phyloP scores from a whole-genome alignment of 2,329 filamentous ascomycete species.

The Curvularia verruculosa region DNA sequence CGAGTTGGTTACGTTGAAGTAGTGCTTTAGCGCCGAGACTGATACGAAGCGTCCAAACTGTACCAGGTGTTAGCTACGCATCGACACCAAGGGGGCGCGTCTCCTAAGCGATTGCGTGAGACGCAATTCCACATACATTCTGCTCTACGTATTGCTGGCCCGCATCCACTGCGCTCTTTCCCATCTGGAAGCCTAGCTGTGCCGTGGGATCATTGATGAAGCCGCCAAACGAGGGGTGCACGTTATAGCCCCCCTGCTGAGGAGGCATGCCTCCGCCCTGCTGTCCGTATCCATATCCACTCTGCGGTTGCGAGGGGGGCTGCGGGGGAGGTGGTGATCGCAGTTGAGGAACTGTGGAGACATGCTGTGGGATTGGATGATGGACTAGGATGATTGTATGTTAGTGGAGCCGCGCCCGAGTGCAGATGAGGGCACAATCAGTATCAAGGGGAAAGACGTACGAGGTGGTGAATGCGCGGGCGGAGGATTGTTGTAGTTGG shows the following conservation, averaged over 20 bases:
- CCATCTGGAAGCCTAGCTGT: constrained; percentile 93
- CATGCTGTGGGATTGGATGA: constrained; percentile 96
- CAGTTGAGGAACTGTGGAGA: constrained; percentile 95
- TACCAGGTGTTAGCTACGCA: constrained; percentile 3
- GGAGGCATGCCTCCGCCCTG: constrained; percentile 57
- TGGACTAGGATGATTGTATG: constrained; percentile 55
- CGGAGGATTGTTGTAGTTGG: constrained; percentile 74
- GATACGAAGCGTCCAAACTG: constrained; percentile 85
- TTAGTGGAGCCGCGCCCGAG: not conserved
- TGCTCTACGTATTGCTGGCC: constrained; percentile 95
- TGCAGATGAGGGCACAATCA: too few relatives aligned
- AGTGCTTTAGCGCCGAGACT: constrained; percentile 92
- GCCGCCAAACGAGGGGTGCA: constrained; percentile 74
- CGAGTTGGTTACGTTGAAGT: constrained; percentile 98
- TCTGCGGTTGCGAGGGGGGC: constrained; percentile 70
- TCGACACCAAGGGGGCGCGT: not conserved
- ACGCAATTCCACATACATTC: constrained; percentile 67
- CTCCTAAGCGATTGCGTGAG: not conserved
- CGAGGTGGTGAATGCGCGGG: constrained; percentile 79
- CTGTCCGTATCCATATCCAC: constrained; percentile 74
- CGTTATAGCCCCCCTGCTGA: constrained; percentile 44
- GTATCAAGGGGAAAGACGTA: constrained; percentile 50
- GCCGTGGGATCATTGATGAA: constrained; percentile 97
- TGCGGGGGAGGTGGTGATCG: constrained; percentile 87
- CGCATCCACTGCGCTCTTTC: constrained; percentile 87